Base-by-base conservation (phyloP, 768 basidiomycete genomes). In the Dentipellis sp. region DNA sequence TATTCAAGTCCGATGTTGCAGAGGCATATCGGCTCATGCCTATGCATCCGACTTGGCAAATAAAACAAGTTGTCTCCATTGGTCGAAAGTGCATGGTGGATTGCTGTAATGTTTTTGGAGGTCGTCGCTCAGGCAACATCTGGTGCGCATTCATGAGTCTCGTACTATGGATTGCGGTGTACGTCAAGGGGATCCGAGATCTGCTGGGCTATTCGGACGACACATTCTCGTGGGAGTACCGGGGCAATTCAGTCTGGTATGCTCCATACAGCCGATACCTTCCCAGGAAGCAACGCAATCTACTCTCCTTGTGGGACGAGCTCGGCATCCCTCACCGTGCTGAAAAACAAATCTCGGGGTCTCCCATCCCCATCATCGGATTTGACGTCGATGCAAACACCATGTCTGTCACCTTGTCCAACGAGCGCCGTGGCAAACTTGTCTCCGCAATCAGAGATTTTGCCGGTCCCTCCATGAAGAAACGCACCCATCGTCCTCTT, bases 251-350 rank as follows among this genome's bases (percentile, higher is more conserved):
- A 1, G 21, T 50, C 0, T 64, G 36, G 17, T 77, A 75, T 57
- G 51, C 40, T 8, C 69, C 67, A 0, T 75, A 76, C 58, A 16
- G 62, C 0, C 38, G 29, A 0, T 36, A 19, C 14, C 54, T 70
- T 12, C 75, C 75, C 0, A 8, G 50, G 0, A 62, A 65, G 7
- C 76, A 78, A 59, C 64, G 55, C 2, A n/a, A 38, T 1, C 65
- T 77, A 1, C 69, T 79, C 0, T 39, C 37, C 1, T 66, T 78
- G 1, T 77, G 71, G 69, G 76, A 78, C 59, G 46, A 65, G 1
- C 59, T 77, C 14, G 67, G 71, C 0, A 63, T 76, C 12, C 74
- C 73, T 0, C 74, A 77, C 58, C 66, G 72, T 7, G 54, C 62
- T 9, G 29, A 48, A 2, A 79, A 78, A 56, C 78, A 78, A 58